A percentile compares a stretch with the other conserved stretches of the same genome.
These are phyloP conservation scores for Apiotrichum siamense DNA, from an alignment of 1,284 basidiomycete genomes.

Conservation along the genomic window DNA sequence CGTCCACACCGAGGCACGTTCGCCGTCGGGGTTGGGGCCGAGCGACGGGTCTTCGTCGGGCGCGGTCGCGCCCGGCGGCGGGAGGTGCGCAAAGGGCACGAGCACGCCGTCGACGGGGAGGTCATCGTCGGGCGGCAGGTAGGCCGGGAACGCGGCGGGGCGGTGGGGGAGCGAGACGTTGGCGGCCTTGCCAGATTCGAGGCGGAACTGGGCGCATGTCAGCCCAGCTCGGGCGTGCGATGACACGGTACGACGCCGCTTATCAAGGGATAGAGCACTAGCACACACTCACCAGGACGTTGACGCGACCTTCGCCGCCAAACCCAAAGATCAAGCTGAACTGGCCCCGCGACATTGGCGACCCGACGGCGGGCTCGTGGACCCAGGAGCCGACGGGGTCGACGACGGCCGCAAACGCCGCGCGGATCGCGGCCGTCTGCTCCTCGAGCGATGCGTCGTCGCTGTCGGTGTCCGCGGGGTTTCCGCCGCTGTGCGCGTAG, in stretches of 20 bases:
- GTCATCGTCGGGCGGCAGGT: conserved; percentile 16
- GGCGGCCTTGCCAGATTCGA: not conserved
- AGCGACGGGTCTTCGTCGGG: not conserved
- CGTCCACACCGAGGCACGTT: not conserved
- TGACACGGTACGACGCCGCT: no score
- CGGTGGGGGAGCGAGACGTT: conserved; percentile 45
- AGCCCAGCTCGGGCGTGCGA: not conserved
- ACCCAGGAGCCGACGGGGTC: not conserved
- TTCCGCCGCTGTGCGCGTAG: no score
- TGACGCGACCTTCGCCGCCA: not conserved
- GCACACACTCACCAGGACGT: not conserved
- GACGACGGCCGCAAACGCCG: conserved; percentile 1
- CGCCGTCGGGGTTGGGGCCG: not conserved
- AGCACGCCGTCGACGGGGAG: conserved; percentile 37
- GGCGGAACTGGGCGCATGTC: not conserved
- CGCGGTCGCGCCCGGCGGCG: conserved; percentile 1
- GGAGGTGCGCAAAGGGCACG: conserved; percentile 23
- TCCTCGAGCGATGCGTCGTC: not conserved
- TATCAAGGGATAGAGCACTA: not conserved
- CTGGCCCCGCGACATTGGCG: not conserved
- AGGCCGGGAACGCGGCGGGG: conserved; percentile 43
- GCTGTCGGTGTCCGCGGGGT: no score
- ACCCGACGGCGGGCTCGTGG: not conserved
- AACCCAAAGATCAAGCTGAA: not conserved
- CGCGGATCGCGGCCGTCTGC: not conserved